Percentiles rank a stretch among this genome's conserved stretches.
These are phyloP conservation scores for Apiotrichum veenhuisii DNA, from an alignment of 1,284 basidiomycete genomes.

Conservation along the genomic window DNA sequence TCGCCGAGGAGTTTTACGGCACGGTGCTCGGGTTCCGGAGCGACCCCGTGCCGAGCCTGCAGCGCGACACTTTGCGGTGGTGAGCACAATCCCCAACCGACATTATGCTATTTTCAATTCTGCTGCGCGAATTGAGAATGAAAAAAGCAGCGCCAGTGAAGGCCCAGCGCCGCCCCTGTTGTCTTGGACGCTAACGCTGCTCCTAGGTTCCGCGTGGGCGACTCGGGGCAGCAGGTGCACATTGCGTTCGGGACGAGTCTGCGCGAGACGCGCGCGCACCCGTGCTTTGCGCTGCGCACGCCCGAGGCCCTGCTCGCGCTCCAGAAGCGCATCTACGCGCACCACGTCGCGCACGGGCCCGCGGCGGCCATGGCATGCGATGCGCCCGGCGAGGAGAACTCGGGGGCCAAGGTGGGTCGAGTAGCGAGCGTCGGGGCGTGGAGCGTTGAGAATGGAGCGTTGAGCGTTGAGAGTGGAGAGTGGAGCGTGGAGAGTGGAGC, in stretches of 20 bases:
- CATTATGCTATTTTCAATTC: no score
- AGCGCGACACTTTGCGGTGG: constrained; percentile 38
- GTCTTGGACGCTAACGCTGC: neutral
- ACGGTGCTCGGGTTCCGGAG: constrained; percentile 37
- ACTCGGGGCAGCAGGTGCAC: constrained; percentile 26
- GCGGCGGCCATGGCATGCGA: constrained; percentile 35
- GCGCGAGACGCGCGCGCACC: constrained; percentile 22
- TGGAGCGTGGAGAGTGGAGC: no score
- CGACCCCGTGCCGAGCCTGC: constrained; percentile 39
- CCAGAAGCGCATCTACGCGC: constrained; percentile 38
- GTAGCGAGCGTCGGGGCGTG: no score
- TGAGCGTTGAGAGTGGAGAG: no score
- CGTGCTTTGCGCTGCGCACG: constrained; percentile 39
- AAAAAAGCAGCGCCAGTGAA: no score
- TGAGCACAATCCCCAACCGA: no score
- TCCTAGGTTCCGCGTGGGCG: neutral
- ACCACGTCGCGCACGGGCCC: constrained; percentile 20
- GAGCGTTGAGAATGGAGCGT: no score
- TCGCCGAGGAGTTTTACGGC: constrained; percentile 46
- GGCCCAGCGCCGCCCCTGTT: neutral
- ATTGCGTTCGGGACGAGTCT: no score
- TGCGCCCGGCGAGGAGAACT: constrained; percentile 39
- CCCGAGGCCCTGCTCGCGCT: constrained; percentile 33
- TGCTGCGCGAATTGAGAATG: no score
- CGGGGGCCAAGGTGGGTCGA: constrained; percentile 34